phyloP scores from a whole-genome alignment of 2,329 filamentous ascomycete species.

The Cytospora leucostoma region DNA sequence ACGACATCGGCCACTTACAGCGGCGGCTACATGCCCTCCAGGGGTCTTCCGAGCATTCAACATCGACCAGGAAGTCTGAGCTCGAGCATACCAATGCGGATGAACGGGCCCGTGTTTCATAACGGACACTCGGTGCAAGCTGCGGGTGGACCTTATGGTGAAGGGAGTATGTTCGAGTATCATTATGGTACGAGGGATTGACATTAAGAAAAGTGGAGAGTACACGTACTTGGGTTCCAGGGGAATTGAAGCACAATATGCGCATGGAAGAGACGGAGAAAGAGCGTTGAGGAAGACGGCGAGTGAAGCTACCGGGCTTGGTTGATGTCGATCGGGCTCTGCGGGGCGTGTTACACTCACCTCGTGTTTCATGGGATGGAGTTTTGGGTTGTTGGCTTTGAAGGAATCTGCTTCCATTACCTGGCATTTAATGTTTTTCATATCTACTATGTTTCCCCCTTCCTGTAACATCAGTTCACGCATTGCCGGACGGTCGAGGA shows the following conservation, averaged over 20 bases:
- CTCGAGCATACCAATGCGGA: slow-evolving; percentile 19
- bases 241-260: too few relatives aligned
- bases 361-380: neutral
- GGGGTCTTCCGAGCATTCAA: slow-evolving; percentile 21
- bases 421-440: neutral
- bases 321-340: neutral
- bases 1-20: slow-evolving; percentile 25
- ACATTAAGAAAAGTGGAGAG: slow-evolving; percentile 10
- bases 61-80: slow-evolving; percentile 20
- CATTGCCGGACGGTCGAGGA: neutral
- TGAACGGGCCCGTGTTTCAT: slow-evolving; percentile 17
- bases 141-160: slow-evolving; percentile 20
- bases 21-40: slow-evolving; percentile 24
- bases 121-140: slow-evolving; percentile 17
- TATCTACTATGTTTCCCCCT: neutral
- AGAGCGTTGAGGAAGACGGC: too few relatives aligned
- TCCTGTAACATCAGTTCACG: neutral
- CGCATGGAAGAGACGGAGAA: too few relatives aligned
- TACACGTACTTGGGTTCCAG: too few relatives aligned
- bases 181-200: slow-evolving; percentile 24
- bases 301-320: too few relatives aligned
- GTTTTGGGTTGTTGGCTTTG: neutral
- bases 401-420: neutral
- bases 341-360: neutral
- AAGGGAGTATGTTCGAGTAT: slow-evolving; percentile 24